Evolutionary conservation across 2,329 filamentous ascomycete genomes (phyloP), one percentile per base, ranked within the genome.

Genomic region (Xylaria sp.): DNA sequence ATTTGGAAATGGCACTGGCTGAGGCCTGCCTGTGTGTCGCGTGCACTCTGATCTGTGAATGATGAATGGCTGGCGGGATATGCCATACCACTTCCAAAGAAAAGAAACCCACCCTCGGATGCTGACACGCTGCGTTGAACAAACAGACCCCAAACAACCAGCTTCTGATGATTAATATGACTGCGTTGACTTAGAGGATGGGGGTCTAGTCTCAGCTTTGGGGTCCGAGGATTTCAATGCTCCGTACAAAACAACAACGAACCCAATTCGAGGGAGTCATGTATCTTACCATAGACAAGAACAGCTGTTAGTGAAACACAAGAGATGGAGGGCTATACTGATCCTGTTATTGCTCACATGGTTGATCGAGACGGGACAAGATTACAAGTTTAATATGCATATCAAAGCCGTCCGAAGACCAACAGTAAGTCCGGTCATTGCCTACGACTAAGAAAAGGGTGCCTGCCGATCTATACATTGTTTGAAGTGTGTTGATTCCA

Each of bases 81-180:
- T 45, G 50, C 56, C 45, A 64, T 57, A 53, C 45, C 53, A 69
- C 29, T 55, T 33, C 25, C 42, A 53, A 39, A 33, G 22, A 51
- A 31, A 42, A 38, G 2, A 59, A 22, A 50, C 27, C 39, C 27
- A 17, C n/a, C 25, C 17, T 54, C 58, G 33, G 42, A 45, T 38
- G 54, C 61, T 58, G 49, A 64, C 33, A 51, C 58, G 29, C 31
- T 38, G 39, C 44, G 57, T 42, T 60, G 38, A 39, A 63, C 58
- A 59, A 67, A 72, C 62, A 51, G 73, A 72, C 73, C 73, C 73
- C 73, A 72, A 74, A 27, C 59, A 60, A 25, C 65, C 62, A 57
- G 36, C 38, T 47, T 38, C 50, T 25, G 33, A 55, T 47, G 31
- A 53, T 60, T 33, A 20, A 44, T 45, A 45, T 51, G 33, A 45